Evolutionary conservation across 2,329 filamentous ascomycete species (phyloP), one percentile per base, ranked within the genome.

Genomic region (Penicillium sp.): DNA sequence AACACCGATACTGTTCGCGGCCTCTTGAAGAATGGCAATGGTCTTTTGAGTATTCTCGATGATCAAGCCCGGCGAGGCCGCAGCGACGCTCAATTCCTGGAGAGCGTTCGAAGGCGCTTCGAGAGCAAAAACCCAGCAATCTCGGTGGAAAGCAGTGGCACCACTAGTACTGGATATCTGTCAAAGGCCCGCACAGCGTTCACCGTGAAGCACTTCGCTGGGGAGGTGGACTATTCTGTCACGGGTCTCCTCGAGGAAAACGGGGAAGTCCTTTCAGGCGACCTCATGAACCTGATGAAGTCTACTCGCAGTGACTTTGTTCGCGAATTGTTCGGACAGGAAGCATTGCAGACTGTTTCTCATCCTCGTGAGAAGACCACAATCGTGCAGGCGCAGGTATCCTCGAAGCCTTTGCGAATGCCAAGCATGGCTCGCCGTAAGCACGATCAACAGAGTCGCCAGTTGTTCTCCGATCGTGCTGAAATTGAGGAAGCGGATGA

Each of bases 351-450:
- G 66, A 95, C 90, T 6, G 81, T 96, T 28, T 84, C 88, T n/a
- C 93, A 98, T 65, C 93, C 93, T 1, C 84, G 90, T 58, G 93
- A 98, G 70, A 86, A 83, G 60, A 84, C 82, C 0, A 89, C 93
- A 0, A 90, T 98, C 52, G 88, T 97, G 77, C 91, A 98, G 71
- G 93, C 91, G 2, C 90, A 90, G 40, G 88, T 98, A 57, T 95
- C 90, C 72, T 97, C 91, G 3, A 96, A 95, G 72, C 93, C 93
- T 2, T 84, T 90, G 66, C 84, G 93, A 47, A 87, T 89, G 66
- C 93, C 93, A 1, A 96, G 90, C 64, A 89, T 98, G 70, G 91
- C 95, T 36, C 84, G 87, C 28, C 83, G 84, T 58, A 94, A 88
- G 72, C 81, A 78, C 3, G 79, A 79, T 43, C 73, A 77, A 45